Percentiles rank a stretch among this genome's conserved stretches.
These are phyloP conservation scores for Trametes coccinea DNA, from an alignment of 768 basidiomycete species.

Conservation along the genomic window DNA sequence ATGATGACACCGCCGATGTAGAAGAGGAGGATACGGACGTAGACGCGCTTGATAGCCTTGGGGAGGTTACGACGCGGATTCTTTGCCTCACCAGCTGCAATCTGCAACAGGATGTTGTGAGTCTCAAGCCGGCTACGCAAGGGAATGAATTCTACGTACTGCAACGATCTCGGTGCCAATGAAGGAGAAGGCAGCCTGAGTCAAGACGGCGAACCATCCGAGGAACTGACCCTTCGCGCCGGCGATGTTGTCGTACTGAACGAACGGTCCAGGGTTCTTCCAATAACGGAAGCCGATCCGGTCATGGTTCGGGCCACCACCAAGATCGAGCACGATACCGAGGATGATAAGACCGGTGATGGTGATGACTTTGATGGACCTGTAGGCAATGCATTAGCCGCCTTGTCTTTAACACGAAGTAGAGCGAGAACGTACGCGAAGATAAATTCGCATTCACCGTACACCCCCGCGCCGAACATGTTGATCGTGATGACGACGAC, in stretches of 20 bases:
- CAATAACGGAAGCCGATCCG: constrained; percentile 74
- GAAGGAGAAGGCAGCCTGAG: constrained; percentile 89
- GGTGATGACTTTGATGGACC: constrained; percentile 88
- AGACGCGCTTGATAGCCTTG: constrained; percentile 59
- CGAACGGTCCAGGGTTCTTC: constrained; percentile 88
- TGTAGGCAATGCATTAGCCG: constrained; percentile 1
- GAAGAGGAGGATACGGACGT: constrained; percentile 77
- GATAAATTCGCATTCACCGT: constrained; percentile 84
- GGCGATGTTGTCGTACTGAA: constrained; percentile 60
- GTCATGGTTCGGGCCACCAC: constrained; percentile 84
- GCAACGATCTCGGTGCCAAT: constrained; percentile 96
- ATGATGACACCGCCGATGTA: constrained; percentile 58
- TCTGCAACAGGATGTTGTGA: constrained; percentile 42
- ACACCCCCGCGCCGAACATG: constrained; percentile 72
- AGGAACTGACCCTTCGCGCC: constrained; percentile 80
- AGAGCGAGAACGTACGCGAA: constrained; percentile 55
- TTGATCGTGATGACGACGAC: constrained; percentile 78
- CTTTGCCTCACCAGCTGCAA: constrained; percentile 88
- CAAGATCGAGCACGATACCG: constrained; percentile 76
- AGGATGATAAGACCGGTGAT: constrained; percentile 64
- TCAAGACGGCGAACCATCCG: constrained; percentile 68
- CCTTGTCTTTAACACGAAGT: no score
- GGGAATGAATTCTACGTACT: constrained; percentile 40
- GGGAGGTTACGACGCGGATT: constrained; percentile 77
- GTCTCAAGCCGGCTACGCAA: background rate